phyloP scores from a whole-genome alignment of 495 filamentous ascomycete genomes.

The Daldinia grandis region DNA sequence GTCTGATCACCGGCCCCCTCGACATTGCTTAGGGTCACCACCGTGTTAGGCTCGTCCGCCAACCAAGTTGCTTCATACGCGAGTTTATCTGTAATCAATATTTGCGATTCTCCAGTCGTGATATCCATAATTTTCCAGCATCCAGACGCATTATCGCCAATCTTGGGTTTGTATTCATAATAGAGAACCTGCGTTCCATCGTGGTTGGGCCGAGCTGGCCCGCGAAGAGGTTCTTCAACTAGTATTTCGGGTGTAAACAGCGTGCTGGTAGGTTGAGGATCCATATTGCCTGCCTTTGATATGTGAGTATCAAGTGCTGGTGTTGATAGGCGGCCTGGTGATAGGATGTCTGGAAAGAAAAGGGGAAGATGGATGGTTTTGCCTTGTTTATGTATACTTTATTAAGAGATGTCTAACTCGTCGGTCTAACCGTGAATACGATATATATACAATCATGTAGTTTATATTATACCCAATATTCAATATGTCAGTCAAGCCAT shows the following conservation, averaged over 20 bases:
- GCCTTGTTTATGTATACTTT: background rate
- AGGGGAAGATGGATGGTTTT: background rate
- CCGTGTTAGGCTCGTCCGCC: conserved; percentile 22
- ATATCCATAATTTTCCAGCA: conserved; percentile 27
- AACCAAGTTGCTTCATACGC: conserved; percentile 25
- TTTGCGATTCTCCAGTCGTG: conserved; percentile 23
- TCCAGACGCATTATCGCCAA: background rate
- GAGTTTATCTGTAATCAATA: background rate
- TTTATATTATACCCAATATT: background rate
- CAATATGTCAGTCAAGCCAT: background rate
- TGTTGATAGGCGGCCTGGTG: conserved; percentile 1
- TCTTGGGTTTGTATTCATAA: conserved; percentile 5
- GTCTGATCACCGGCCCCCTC: background rate
- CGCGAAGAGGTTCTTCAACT: background rate
- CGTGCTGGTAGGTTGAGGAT: background rate
- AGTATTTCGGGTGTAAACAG: background rate
- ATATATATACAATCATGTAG: background rate
- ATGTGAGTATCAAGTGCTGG: background rate
- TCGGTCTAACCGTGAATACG: background rate
- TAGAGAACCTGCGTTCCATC: conserved; percentile 43
- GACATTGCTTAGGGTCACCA: conserved; percentile 26
- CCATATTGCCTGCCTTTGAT: background rate
- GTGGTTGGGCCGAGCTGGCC: conserved; percentile 24
- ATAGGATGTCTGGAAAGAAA: background rate
- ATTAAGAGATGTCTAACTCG: too few relatives aligned